phyloP scores from a whole-genome alignment of 2,329 filamentous ascomycete species.

The Fusarium gaditjirri region DNA sequence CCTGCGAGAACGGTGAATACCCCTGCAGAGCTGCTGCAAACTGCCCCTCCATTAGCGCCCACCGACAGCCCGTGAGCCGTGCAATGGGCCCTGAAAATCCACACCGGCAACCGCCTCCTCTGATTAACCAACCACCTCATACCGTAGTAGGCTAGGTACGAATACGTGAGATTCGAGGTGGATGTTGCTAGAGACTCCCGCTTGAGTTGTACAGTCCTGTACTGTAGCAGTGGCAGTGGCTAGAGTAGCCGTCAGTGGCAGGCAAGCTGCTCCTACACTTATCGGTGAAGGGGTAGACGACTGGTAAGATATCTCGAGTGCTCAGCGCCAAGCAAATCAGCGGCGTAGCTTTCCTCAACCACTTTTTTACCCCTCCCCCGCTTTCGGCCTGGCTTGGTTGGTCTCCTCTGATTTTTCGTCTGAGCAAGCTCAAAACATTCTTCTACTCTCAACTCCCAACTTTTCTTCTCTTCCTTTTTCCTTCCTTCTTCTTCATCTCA shows the following conservation, averaged over 20 bases:
- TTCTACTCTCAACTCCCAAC: constrained; percentile 37
- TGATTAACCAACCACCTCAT: constrained; percentile 33
- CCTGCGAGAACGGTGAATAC: constrained; percentile 36
- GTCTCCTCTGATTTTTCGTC: constrained; percentile 42
- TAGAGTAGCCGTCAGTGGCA: not conserved
- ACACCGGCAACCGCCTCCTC: constrained; percentile 42
- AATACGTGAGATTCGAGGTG: constrained; percentile 39
- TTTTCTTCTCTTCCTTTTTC: constrained; percentile 36
- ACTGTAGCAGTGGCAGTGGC: not conserved
- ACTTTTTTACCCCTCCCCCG: constrained; percentile 50
- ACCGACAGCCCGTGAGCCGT: constrained; percentile 43
- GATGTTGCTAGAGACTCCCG: constrained; percentile 16
- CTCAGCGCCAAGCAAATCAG: constrained; percentile 24
- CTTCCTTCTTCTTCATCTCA: constrained; percentile 33
- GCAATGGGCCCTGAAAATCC: constrained; percentile 32
- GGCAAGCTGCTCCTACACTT: not conserved
- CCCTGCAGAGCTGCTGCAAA: constrained; percentile 37
- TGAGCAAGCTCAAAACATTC: constrained; percentile 26
- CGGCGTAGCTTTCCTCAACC: constrained; percentile 17
- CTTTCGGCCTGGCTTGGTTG: constrained; percentile 46
- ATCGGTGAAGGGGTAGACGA: constrained; percentile 9
- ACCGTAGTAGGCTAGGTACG: constrained; percentile 21
- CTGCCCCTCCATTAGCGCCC: constrained; percentile 42
- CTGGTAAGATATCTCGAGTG: not conserved
- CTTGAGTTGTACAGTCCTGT: constrained; percentile 1